Conservation (phyloP, 108 stramenopile species). For the Cyclotella atomus region DNA sequence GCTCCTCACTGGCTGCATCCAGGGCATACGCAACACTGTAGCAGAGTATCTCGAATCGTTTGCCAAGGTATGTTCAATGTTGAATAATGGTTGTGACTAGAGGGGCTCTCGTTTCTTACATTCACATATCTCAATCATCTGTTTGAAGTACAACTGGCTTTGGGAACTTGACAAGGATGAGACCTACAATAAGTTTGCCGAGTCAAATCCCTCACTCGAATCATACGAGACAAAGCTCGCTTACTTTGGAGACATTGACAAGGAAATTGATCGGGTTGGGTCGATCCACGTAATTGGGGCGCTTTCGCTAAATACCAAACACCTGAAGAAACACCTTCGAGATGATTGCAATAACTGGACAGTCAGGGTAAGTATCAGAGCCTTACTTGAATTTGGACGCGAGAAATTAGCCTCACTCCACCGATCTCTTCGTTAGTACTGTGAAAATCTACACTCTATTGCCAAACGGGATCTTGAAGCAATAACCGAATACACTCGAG, state of each 20-base stretch:
- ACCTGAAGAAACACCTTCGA: slow-evolving; percentile 73
- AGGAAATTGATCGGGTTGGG: slow-evolving; percentile 71
- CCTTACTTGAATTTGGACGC: not conserved
- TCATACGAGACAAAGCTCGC: slow-evolving; percentile 76
- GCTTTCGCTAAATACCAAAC: slow-evolving; percentile 80
- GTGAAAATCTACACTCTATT: slow-evolving; percentile 48
- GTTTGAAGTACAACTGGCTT: slow-evolving; percentile 64
- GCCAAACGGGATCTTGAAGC: slow-evolving; percentile 64
- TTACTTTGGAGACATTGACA: slow-evolving; percentile 64
- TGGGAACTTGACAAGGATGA: slow-evolving; percentile 89
- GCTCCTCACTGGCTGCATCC: slow-evolving; percentile 89
- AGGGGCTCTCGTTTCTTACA: too few species aligned
- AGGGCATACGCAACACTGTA: slow-evolving; percentile 88
- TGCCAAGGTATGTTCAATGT: slow-evolving; percentile 16
- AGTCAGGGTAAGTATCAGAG: slow-evolving; percentile 49
- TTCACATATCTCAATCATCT: not conserved
- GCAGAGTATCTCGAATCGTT: slow-evolving; percentile 80
- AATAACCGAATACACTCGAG: slow-evolving; percentile 84
- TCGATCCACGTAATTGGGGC: slow-evolving; percentile 90
- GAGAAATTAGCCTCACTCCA: not conserved
- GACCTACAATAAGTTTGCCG: slow-evolving; percentile 75
- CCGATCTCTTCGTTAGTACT: slow-evolving; percentile 28
- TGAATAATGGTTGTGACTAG: too few species aligned
- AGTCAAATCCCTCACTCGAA: slow-evolving; percentile 74
- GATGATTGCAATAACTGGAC: slow-evolving; percentile 84